Evolutionary conservation across 805 yeast genomes (phyloP).

Genomic region (Metschnikowia colocasiae): DNA sequence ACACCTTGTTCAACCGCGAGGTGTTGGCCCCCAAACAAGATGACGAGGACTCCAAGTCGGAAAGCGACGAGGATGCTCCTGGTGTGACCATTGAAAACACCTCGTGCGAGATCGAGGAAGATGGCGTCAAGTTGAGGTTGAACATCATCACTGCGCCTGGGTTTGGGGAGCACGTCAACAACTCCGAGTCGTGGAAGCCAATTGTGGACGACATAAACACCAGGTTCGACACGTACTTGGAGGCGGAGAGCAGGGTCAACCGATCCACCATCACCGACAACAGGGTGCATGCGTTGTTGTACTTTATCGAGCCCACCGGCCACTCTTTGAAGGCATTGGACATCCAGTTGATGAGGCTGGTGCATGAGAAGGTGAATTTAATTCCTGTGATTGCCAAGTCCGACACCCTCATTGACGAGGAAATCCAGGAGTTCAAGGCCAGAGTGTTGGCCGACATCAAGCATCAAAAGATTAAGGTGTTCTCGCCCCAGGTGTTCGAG

Average conservation of each 20-base stretch:
- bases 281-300: constrained; percentile 89
- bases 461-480: constrained; percentile 66
- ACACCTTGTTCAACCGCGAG: constrained; percentile 68
- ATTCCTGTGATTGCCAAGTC: constrained; percentile 94
- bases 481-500: constrained; percentile 73
- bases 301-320: constrained; percentile 96
- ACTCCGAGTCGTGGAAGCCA: constrained; percentile 75
- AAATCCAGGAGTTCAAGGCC: constrained; percentile 68
- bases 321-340: constrained; percentile 88
- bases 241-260: constrained; percentile 79
- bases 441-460: constrained; percentile 75
- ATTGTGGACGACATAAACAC: constrained; percentile 83
- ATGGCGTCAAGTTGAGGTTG: constrained; percentile 82
- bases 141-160: constrained; percentile 90
- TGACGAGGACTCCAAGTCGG: constrained; percentile 8
- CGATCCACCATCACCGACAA: constrained; percentile 70
- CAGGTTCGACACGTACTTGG: constrained; percentile 85
- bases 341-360: constrained; percentile 78
- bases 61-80: constrained; percentile 14
- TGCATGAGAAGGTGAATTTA: constrained; percentile 87
- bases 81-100: constrained; percentile 27
- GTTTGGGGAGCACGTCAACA: constrained; percentile 86
- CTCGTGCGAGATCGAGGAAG: constrained; percentile 64
- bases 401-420: constrained; percentile 88
- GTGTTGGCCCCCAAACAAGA: constrained; percentile 21